These are phyloP conservation scores for Fraxinus americana DNA, from an alignment of 257 asterid genomes.

Conservation along the genomic window DNA sequence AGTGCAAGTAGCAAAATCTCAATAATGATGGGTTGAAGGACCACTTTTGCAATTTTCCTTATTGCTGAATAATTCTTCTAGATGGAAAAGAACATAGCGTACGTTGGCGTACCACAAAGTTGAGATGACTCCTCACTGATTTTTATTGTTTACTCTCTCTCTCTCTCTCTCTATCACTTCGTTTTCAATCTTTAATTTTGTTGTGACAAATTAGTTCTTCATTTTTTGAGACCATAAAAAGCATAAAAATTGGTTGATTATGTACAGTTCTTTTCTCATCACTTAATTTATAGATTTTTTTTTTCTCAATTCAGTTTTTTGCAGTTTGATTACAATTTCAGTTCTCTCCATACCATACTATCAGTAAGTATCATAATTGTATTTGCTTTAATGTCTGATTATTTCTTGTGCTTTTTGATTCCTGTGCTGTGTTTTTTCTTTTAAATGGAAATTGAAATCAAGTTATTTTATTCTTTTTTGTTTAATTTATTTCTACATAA, in stretches of 20 bases:
- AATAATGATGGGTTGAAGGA: background rate
- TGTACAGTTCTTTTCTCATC: background rate
- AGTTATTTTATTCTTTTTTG: background rate
- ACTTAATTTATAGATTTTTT: background rate
- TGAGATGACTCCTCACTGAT: background rate
- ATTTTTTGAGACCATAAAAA: background rate
- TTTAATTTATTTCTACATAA: background rate
- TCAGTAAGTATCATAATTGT: background rate
- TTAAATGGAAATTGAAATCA: background rate
- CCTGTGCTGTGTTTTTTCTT: background rate
- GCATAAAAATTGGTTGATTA: background rate
- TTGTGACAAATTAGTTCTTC: background rate
- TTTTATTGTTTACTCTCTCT: background rate
- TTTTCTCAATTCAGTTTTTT: background rate
- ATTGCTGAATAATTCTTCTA: background rate
- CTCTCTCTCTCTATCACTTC: background rate
- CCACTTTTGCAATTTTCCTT: background rate
- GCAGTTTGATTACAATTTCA: background rate
- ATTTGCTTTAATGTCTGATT: background rate
- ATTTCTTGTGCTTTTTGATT: background rate
- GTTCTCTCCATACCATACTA: background rate
- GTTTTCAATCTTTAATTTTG: background rate
- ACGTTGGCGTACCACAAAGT: background rate
- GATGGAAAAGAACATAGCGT: background rate
- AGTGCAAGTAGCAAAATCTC: no score